Evolutionary conservation across 2,329 filamentous ascomycete species (phyloP).

Genomic region (Kalmusia sp.): DNA sequence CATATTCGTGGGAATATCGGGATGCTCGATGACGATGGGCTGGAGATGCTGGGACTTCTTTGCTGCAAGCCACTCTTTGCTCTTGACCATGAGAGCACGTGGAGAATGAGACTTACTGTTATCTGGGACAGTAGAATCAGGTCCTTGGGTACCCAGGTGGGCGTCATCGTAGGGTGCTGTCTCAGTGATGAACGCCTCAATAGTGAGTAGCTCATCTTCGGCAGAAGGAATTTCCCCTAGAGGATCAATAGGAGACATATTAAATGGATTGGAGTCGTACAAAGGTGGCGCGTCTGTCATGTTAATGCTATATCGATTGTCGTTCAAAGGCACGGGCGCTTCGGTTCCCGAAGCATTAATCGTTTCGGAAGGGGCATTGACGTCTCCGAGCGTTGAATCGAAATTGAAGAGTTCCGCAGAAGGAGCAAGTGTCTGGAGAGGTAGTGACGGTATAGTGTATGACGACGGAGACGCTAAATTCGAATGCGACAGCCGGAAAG

Average conservation of each 20-base stretch:
- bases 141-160: not conserved
- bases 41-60: constrained; percentile 10
- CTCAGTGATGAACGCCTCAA: constrained; percentile 1
- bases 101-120: not conserved
- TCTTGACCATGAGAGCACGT: constrained; percentile 7
- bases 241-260: not conserved
- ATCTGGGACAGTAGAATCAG: not conserved
- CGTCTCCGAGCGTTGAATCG: not conserved
- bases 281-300: constrained; percentile 6
- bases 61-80: constrained; percentile 5
- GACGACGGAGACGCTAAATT: not conserved
- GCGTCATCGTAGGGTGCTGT: not conserved
- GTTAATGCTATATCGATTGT: not conserved
- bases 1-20: constrained; percentile 8
- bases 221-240: not conserved
- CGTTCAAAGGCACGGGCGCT: not conserved
- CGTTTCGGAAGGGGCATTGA: no score
- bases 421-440: not conserved
- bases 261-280: not conserved
- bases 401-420: not conserved
- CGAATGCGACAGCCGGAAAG: not conserved
- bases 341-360: not conserved
- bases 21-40: constrained; percentile 4
- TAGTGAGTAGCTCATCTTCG: constrained; percentile 1
- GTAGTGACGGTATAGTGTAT: not conserved